Evolutionary conservation across 2,329 filamentous ascomycete genomes (phyloP).

Genomic region (Trichophyton mentagrophytes): DNA sequence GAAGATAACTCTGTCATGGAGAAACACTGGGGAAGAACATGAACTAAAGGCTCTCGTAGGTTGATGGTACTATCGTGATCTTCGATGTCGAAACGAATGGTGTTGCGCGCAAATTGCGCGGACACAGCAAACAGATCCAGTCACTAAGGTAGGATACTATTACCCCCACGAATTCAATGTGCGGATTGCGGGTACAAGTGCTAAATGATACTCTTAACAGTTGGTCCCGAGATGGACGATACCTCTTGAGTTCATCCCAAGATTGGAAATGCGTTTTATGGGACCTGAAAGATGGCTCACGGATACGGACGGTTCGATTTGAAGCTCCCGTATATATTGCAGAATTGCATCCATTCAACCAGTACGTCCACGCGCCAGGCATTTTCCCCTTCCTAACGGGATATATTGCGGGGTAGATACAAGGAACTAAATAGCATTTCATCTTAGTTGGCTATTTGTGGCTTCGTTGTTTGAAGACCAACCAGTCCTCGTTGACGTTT

Average conservation of each 20-base stretch:
- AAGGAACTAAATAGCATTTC: background rate
- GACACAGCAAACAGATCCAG: conserved; percentile 86
- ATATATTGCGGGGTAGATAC: background rate
- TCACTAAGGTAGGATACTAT: conserved; percentile 49
- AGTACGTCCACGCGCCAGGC: conserved; percentile 43
- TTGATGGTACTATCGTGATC: conserved; percentile 84
- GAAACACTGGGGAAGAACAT: background rate
- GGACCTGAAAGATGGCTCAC: conserved; percentile 65
- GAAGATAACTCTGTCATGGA: background rate
- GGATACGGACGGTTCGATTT: conserved; percentile 76
- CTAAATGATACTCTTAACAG: conserved; percentile 29
- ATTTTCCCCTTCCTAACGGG: background rate
- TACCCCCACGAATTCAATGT: background rate
- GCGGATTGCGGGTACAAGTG: background rate
- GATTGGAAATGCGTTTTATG: conserved; percentile 95
- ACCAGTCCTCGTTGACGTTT: conserved; percentile 74
- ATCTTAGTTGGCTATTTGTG: conserved; percentile 63
- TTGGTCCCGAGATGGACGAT: conserved; percentile 86
- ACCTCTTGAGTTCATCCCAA: conserved; percentile 82
- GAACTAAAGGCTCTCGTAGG: conserved; percentile 23
- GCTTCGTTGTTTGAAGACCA: conserved; percentile 90
- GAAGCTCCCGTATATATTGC: conserved; percentile 90
- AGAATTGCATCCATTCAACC: conserved; percentile 81
- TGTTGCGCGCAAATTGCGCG: conserved; percentile 82
- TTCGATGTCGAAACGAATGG: conserved; percentile 98